phyloP scores from a whole-genome alignment of 225 moss, liverwort and hornwort genomes.

The Sphagnum tenellum region DNA sequence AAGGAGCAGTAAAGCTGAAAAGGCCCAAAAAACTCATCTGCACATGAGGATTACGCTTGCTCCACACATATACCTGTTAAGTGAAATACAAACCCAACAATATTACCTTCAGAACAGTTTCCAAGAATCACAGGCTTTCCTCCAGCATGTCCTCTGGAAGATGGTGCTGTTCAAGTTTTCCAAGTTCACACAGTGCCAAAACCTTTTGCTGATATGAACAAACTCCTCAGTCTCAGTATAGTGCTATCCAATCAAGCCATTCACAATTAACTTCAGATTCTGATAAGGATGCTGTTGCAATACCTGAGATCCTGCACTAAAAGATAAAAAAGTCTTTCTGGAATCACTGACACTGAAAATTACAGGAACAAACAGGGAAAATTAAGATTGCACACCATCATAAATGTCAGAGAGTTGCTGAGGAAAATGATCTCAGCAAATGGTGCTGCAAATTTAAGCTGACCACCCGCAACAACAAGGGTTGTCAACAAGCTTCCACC shows the following conservation, averaged over 20 bases:
- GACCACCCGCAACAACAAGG: conserved; percentile 86
- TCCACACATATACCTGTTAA: conserved; percentile 96
- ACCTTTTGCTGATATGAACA: too few relatives aligned
- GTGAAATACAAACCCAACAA: too few relatives aligned
- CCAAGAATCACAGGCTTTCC: too few relatives aligned
- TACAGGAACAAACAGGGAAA: neutral
- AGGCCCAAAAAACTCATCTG: conserved; percentile 99
- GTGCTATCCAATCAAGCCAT: too few relatives aligned
- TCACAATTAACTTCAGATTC: too few relatives aligned
- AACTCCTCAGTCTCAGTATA: too few relatives aligned
- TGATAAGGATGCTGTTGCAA: too few relatives aligned
- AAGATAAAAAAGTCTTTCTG: neutral
- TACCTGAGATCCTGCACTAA: too few relatives aligned
- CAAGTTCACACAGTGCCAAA: too few relatives aligned
- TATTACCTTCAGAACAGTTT: too few relatives aligned
- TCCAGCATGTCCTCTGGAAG: too few relatives aligned
- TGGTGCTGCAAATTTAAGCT: conserved; percentile 77
- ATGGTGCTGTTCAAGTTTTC: too few relatives aligned
- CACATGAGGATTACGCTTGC: conserved; percentile 97
- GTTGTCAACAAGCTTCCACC: conserved; percentile 80
- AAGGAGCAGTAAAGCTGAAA: conserved; percentile 98
- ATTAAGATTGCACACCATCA: conserved; percentile 59
- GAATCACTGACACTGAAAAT: neutral
- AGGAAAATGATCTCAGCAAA: conserved; percentile 90
- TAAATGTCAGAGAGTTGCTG: conserved; percentile 95